Conservation (phyloP, 345 rosid genomes). For the Salix exigua region DNA sequence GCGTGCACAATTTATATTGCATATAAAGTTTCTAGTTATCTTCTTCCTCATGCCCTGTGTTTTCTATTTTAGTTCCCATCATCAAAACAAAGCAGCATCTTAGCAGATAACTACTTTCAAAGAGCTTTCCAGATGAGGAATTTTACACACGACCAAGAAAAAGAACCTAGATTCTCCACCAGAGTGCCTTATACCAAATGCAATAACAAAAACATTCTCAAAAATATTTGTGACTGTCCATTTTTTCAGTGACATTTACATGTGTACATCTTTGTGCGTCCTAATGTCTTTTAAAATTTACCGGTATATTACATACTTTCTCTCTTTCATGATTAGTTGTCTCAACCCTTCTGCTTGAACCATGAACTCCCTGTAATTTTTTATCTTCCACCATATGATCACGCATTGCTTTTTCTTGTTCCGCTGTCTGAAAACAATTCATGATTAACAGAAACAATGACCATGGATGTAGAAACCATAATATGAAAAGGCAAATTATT, state of each 20-base stretch:
- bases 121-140: background rate
- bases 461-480: conserved; percentile 5
- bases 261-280: background rate
- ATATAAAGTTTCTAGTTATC: background rate
- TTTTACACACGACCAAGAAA: background rate
- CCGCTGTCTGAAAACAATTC: conserved; percentile 54
- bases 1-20: background rate
- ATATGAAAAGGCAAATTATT: conserved; percentile 16
- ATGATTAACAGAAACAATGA: conserved; percentile 22
- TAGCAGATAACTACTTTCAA: background rate
- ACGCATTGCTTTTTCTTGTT: conserved; percentile 47
- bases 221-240: background rate
- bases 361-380: conserved; percentile 19
- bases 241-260: background rate
- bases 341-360: conserved; percentile 27
- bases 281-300: background rate
- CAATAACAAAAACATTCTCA: background rate
- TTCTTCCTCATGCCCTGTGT: background rate
- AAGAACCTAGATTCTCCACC: background rate
- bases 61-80: background rate
- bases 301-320: conserved; percentile 35
- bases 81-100: background rate
- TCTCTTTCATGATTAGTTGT: conserved; percentile 23
- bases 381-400: conserved; percentile 32
- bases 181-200: background rate